phyloP scores from a whole-genome alignment of 78 protist genomes.

The Dictyostelium brefeldianum region DNA sequence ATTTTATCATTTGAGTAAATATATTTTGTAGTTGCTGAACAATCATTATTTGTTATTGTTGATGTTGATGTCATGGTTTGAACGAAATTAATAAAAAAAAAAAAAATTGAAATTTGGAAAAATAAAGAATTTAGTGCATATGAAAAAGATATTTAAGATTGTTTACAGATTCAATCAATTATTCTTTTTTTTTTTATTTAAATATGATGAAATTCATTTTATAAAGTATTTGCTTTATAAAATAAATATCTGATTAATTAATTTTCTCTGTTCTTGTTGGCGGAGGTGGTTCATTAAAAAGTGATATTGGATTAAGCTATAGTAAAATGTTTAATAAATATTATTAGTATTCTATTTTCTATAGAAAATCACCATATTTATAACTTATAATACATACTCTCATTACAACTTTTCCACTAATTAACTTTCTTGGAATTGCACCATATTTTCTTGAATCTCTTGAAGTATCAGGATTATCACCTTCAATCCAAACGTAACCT shows the following conservation, averaged over 20 bases:
- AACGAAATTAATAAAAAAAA: too few species aligned
- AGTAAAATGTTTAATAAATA: neutral
- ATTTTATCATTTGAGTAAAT: slow-evolving; percentile 29
- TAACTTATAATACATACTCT: slow-evolving; percentile 34
- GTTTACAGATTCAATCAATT: too few species aligned
- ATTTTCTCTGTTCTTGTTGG: slow-evolving; percentile 1
- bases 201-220: too few species aligned
- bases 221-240: neutral
- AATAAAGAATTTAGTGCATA: too few species aligned
- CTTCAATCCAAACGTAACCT: slow-evolving; percentile 90
- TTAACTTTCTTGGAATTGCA: slow-evolving; percentile 71
- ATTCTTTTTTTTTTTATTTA: too few species aligned
- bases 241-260: neutral
- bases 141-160: too few species aligned
- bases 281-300: slow-evolving; percentile 26
- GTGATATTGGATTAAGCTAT: slow-evolving; percentile 41
- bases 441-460: slow-evolving; percentile 87
- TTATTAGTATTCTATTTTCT: neutral
- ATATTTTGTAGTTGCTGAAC: too few species aligned
- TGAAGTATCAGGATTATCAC: slow-evolving; percentile 88
- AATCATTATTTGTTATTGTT: too few species aligned
- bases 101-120: neutral
- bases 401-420: slow-evolving; percentile 47
- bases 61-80: too few species aligned
- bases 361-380: neutral